Percentiles rank a stretch among this genome's conserved stretches.
Conservation (phyloP, 2,329 filamentous ascomycete species). For the Arthrobotrys conoides region DNA sequence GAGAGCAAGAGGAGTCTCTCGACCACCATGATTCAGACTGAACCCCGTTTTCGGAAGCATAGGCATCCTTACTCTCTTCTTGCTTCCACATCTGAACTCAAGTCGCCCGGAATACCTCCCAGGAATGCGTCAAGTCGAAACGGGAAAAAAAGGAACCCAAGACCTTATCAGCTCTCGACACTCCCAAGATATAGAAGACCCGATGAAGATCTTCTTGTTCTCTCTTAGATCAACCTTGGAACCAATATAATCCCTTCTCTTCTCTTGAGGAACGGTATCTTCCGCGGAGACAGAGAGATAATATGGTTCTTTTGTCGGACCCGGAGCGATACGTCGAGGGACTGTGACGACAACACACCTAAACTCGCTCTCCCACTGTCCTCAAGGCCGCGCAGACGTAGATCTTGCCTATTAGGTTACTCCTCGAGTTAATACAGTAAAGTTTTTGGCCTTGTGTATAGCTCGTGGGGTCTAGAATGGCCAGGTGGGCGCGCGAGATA, state of each 20-base stretch:
- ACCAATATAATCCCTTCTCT: constrained; percentile 28
- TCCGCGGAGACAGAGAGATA: constrained; percentile 39
- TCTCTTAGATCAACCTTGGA: constrained; percentile 10
- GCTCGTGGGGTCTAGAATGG: constrained; percentile 53
- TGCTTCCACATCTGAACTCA: constrained; percentile 61
- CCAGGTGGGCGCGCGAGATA: constrained; percentile 54
- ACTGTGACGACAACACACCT: constrained; percentile 39
- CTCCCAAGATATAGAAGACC: constrained; percentile 38
- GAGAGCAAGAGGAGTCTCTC: constrained; percentile 28
- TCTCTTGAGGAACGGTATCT: constrained; percentile 36
- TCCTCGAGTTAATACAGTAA: constrained; percentile 48
- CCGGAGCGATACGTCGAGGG: constrained; percentile 35
- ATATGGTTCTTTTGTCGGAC: constrained; percentile 5
- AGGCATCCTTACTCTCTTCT: constrained; percentile 60
- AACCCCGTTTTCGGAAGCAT: constrained; percentile 59
- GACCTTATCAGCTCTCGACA: constrained; percentile 41
- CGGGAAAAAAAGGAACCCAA: constrained; percentile 48
- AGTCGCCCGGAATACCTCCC: constrained; percentile 48
- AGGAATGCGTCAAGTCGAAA: constrained; percentile 61
- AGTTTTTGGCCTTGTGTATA: constrained; percentile 34
- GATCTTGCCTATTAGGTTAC: constrained; percentile 36
- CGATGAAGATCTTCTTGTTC: constrained; percentile 22
- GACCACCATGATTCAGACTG: constrained; percentile 60
- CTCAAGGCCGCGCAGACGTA: constrained; percentile 36
- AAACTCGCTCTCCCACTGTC: constrained; percentile 30